Evolutionary conservation across 2,329 filamentous ascomycete genomes (phyloP).

Genomic region (Fusarium albidum): DNA sequence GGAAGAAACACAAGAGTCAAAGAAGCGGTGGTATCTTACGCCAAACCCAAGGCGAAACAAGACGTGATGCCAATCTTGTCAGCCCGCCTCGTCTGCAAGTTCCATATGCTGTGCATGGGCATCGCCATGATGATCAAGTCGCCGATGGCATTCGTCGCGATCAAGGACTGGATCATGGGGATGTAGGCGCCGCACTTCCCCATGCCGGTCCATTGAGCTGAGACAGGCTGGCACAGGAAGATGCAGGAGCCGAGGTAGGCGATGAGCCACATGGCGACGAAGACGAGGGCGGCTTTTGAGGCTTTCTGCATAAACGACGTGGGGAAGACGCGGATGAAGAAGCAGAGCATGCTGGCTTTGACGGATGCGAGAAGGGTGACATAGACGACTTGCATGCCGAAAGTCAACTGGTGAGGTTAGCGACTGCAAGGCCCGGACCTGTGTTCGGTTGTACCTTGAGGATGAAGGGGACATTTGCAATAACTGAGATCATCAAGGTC

Average conservation of each 20-base stretch:
- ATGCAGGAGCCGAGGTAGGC: constrained; percentile 50
- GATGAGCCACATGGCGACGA: constrained; percentile 53
- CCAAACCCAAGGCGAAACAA: constrained; percentile 46
- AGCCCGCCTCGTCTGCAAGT: constrained; percentile 45
- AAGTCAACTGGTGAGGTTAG: constrained; percentile 31
- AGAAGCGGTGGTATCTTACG: constrained; percentile 37
- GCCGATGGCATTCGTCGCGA: constrained; percentile 48
- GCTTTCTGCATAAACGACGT: constrained; percentile 37
- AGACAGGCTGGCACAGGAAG: constrained; percentile 56
- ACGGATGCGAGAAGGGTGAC: constrained; percentile 36
- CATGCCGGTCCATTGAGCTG: constrained; percentile 51
- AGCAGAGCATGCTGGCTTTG: constrained; percentile 40
- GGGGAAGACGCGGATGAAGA: constrained; percentile 41
- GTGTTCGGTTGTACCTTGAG: constrained; percentile 27
- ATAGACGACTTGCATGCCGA: constrained; percentile 40
- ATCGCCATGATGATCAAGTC: constrained; percentile 49
- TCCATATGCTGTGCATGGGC: constrained; percentile 50
- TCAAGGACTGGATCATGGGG: constrained; percentile 47
- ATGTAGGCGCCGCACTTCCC: constrained; percentile 46
- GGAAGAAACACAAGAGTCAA: neutral
- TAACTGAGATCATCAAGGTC: constrained; percentile 17
- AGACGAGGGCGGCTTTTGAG: constrained; percentile 44
- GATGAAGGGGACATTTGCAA: constrained; percentile 37
- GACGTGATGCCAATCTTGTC: constrained; percentile 49
- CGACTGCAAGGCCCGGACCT: neutral